Conservation (phyloP, 306 rosid species). For the Lathyrus tuberosus region DNA sequence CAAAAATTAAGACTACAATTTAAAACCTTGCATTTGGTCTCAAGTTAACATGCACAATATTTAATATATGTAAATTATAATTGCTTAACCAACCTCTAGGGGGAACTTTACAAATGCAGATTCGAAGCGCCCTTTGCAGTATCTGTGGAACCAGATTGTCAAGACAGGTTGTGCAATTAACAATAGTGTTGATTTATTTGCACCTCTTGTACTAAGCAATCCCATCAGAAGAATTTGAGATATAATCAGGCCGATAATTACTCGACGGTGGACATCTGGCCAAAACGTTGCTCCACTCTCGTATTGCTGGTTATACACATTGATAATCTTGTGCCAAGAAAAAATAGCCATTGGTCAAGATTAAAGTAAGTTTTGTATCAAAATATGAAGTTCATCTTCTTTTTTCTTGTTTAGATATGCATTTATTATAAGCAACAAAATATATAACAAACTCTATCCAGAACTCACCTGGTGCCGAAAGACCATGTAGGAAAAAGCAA, state of each 20-base stretch:
- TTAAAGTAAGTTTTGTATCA: no score
- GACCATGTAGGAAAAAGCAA: conserved; percentile 75
- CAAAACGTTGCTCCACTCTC: conserved; percentile 94
- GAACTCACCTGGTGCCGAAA: conserved; percentile 83
- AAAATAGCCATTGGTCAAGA: not conserved
- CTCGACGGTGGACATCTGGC: conserved; percentile 85
- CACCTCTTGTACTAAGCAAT: conserved; percentile 70
- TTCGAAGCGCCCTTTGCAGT: conserved; percentile 90
- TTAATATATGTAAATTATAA: not conserved
- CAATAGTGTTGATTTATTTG: conserved; percentile 49
- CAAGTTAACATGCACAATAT: not conserved
- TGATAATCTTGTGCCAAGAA: conserved; percentile 63
- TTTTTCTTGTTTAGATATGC: not conserved
- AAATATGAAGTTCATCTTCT: not conserved
- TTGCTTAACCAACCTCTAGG: conserved; percentile 64
- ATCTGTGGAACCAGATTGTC: conserved; percentile 76
- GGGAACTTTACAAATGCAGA: conserved; percentile 74
- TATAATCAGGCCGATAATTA: conserved; percentile 65
- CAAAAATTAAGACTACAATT: not conserved
- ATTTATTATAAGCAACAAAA: conserved; percentile 4
- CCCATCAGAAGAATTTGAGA: conserved; percentile 83
- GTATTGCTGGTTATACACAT: conserved; percentile 79
- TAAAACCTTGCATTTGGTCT: not conserved
- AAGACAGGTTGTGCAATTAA: conserved; percentile 73
- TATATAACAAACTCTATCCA: not conserved